A percentile compares a stretch with the other conserved stretches of the same genome.
These are phyloP conservation scores for Ganoderma sinense DNA, from an alignment of 1,284 basidiomycete genomes.

Conservation along the genomic window DNA sequence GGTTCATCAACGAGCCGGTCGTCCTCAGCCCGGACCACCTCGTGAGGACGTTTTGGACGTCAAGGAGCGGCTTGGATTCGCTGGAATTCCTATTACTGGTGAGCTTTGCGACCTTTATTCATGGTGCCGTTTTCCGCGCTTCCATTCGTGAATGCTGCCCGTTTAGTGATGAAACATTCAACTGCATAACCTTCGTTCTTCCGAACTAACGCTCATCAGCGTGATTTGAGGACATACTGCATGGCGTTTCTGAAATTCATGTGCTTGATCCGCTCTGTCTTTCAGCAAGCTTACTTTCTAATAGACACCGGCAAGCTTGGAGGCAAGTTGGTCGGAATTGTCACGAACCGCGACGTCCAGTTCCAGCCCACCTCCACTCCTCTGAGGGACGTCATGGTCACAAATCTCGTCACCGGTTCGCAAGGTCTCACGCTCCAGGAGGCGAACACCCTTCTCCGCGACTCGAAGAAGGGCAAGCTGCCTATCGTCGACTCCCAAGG, in stretches of 20 bases:
- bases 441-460: constrained; percentile 95
- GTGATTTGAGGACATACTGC: constrained; percentile 69
- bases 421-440: constrained; percentile 90
- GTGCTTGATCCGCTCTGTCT: not conserved
- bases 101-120: too few relatives aligned
- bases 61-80: constrained; percentile 93
- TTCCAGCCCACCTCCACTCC: constrained; percentile 79
- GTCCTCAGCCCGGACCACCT: constrained; percentile 82
- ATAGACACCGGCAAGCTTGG: constrained; percentile 88
- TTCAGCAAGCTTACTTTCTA: not conserved
- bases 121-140: too few relatives aligned
- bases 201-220: constrained; percentile 74
- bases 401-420: constrained; percentile 80
- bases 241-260: constrained; percentile 33
- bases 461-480: constrained; percentile 98
- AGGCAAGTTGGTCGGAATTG: constrained; percentile 95
- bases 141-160: too few relatives aligned
- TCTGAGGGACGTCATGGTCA: constrained; percentile 95
- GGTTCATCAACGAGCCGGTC: constrained; percentile 96
- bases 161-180: constrained; percentile 66
- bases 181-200: constrained; percentile 90
- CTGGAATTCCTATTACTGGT: constrained; percentile 98
- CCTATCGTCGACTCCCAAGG: constrained; percentile 86
- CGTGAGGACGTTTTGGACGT: constrained; percentile 93
- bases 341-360: constrained; percentile 96